Conservation (phyloP, 805 yeast species). For the Yueomyces sinensis region DNA sequence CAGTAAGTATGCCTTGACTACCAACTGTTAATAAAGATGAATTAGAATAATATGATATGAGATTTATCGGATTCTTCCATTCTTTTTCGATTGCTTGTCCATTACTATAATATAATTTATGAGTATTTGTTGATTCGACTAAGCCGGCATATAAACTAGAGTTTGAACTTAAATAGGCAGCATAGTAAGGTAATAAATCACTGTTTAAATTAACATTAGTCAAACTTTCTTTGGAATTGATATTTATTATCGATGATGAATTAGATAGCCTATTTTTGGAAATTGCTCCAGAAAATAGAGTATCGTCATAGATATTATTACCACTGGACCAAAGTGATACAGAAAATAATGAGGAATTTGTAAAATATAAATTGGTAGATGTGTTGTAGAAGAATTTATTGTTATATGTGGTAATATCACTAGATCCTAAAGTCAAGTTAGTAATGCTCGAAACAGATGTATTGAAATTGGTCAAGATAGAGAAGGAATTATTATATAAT, state of each 20-base stretch:
- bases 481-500: slow-evolving; percentile 14
- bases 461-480: slow-evolving; percentile 4
- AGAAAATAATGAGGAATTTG: slow-evolving; percentile 15
- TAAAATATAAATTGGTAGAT: slow-evolving; percentile 8
- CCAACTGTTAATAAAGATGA: slow-evolving; percentile 15
- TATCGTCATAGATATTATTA: slow-evolving; percentile 19
- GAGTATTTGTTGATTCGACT: slow-evolving; percentile 30
- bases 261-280: slow-evolving; percentile 6
- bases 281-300: slow-evolving; percentile 24
- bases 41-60: slow-evolving; percentile 16
- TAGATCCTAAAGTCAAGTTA: slow-evolving; percentile 11
- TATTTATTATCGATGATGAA: slow-evolving; percentile 10
- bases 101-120: slow-evolving; percentile 3
- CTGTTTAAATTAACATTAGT: not conserved
- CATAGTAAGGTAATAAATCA: slow-evolving; percentile 17
- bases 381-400: slow-evolving; percentile 20
- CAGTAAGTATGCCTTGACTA: slow-evolving; percentile 4
- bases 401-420: slow-evolving; percentile 15
- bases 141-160: slow-evolving; percentile 36
- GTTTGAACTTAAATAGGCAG: slow-evolving; percentile 33
- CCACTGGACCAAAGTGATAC: slow-evolving; percentile 17
- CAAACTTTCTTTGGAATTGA: slow-evolving; percentile 8
- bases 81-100: not conserved
- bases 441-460: slow-evolving; percentile 3
- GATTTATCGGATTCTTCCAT: slow-evolving; percentile 11